Conservation (phyloP, 129 eudicot genomes). For the Flaveria brownii region DNA sequence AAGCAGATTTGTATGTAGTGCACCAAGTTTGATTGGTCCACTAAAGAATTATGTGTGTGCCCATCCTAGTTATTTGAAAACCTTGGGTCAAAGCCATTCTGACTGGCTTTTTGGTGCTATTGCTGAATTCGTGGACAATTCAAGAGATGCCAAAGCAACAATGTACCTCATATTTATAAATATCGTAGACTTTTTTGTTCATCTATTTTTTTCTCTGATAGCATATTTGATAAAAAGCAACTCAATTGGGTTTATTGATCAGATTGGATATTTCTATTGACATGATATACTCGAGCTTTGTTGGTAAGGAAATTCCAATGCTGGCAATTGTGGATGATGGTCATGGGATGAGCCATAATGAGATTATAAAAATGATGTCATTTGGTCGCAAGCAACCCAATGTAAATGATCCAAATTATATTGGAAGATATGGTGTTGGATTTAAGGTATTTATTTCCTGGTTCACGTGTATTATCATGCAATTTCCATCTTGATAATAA, state of each 20-base stretch:
- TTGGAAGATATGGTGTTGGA: slow-evolving; percentile 79
- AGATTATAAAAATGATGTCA: slow-evolving; percentile 57
- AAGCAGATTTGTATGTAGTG: slow-evolving; percentile 15
- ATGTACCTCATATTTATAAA: slow-evolving; percentile 28
- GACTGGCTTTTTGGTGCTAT: slow-evolving; percentile 83
- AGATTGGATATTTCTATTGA: slow-evolving; percentile 57
- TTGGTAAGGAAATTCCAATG: slow-evolving; percentile 63
- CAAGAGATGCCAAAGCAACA: slow-evolving; percentile 75
- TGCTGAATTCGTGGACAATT: slow-evolving; percentile 78
- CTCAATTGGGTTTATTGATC: slow-evolving; percentile 25
- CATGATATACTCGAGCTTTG: slow-evolving; percentile 40
- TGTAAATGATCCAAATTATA: slow-evolving; percentile 46
- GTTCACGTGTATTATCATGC: not conserved
- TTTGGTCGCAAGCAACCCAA: slow-evolving; percentile 72
- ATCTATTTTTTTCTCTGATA: not conserved
- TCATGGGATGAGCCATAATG: slow-evolving; percentile 66
- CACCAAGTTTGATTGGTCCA: slow-evolving; percentile 17
- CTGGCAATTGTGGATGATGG: slow-evolving; percentile 73
- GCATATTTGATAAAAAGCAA: not conserved
- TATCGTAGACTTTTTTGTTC: not conserved
- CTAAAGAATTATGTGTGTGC: slow-evolving; percentile 36
- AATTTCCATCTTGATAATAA: not conserved
- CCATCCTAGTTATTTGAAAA: slow-evolving; percentile 68
- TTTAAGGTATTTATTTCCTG: slow-evolving; percentile 54
- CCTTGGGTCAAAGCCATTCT: slow-evolving; percentile 75